Conservation (phyloP, 768 basidiomycete genomes). For the Kwoniella europaea region DNA sequence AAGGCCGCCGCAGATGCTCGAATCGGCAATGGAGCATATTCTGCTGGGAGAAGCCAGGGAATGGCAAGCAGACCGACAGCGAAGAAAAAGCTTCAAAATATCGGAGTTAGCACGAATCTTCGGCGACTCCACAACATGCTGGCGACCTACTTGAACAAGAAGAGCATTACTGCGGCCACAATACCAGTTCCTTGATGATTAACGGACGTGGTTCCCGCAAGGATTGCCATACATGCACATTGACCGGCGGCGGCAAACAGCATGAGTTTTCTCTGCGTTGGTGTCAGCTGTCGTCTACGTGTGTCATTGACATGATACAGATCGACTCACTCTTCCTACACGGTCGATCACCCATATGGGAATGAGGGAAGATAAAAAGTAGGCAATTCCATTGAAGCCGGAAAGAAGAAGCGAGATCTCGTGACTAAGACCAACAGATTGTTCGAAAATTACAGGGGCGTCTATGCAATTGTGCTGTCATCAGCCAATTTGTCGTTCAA, state of each 20-base stretch:
- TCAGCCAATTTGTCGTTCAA: not conserved
- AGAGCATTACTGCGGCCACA: conserved; percentile 18
- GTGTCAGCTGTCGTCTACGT: not conserved
- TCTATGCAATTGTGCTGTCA: not conserved
- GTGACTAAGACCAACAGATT: conserved; percentile 17
- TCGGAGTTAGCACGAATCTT: not conserved
- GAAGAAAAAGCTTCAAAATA: conserved; percentile 16
- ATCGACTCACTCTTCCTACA: conserved; percentile 13
- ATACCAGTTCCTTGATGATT: conserved; percentile 12
- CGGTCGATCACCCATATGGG: conserved; percentile 24
- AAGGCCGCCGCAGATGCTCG: conserved; percentile 30
- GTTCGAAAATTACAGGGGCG: conserved; percentile 24
- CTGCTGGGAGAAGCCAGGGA: conserved; percentile 31
- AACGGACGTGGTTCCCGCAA: conserved; percentile 19
- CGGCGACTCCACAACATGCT: not conserved
- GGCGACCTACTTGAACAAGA: conserved; percentile 14
- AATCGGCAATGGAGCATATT: conserved; percentile 31
- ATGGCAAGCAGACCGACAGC: conserved; percentile 29
- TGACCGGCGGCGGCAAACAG: conserved; percentile 19
- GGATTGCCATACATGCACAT: conserved; percentile 22
- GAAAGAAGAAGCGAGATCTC: conserved; percentile 13
- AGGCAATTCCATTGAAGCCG: conserved; percentile 21
- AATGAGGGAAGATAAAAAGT: conserved; percentile 19
- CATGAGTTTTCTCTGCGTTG: conserved; percentile 21
- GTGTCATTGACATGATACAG: too few species aligned